phyloP scores from a whole-genome alignment of 148 eudicot genomes.

The Arbutus unedo region DNA sequence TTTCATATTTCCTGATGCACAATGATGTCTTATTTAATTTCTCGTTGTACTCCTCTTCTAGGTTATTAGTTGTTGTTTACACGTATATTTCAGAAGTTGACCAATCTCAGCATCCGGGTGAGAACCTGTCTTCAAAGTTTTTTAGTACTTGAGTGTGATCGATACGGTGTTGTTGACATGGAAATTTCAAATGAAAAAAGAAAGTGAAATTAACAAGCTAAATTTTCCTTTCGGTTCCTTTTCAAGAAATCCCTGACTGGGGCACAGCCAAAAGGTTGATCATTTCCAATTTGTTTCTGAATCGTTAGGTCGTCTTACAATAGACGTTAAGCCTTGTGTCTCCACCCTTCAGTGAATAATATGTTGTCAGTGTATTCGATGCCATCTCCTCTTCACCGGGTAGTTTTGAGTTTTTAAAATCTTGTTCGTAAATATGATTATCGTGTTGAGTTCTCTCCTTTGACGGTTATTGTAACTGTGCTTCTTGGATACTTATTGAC shows the following conservation, averaged over 20 bases:
- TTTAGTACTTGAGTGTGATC: background rate
- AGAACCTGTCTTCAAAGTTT: background rate
- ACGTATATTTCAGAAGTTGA: background rate
- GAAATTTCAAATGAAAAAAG: background rate
- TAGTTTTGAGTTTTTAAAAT: background rate
- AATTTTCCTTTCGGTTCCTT: background rate
- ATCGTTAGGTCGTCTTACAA: background rate
- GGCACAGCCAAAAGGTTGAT: background rate
- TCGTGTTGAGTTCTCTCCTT: background rate
- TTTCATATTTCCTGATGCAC: background rate
- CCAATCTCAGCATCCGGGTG: background rate
- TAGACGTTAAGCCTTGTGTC: background rate
- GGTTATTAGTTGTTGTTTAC: background rate
- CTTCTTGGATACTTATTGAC: conserved; percentile 1
- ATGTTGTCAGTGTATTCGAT: background rate
- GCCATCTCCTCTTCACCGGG: background rate
- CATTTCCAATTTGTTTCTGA: background rate
- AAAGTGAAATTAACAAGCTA: background rate
- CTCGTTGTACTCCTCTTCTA: background rate
- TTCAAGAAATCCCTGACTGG: background rate
- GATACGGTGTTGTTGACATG: background rate
- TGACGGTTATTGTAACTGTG: background rate
- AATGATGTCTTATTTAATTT: background rate
- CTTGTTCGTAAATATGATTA: background rate
- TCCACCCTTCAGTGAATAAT: background rate